phyloP scores from a whole-genome alignment of 768 basidiomycete species.

The Gymnopilus dilepis region DNA sequence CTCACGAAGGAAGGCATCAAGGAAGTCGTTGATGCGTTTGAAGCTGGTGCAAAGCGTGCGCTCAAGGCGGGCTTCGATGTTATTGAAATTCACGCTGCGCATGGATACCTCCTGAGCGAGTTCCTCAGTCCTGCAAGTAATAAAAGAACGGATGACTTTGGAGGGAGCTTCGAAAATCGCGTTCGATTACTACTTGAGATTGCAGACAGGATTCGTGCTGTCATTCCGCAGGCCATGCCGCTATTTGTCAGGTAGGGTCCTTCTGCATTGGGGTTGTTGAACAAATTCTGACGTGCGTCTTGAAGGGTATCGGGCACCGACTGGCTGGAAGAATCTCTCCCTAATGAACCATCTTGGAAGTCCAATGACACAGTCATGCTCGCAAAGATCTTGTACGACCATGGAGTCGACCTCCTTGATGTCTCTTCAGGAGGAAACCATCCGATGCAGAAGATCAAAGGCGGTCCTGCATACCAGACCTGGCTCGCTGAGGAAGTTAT shows the following conservation, averaged over 20 bases:
- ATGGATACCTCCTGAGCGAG: conserved; percentile 62
- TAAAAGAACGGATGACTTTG: conserved; percentile 71
- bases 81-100: conserved; percentile 68
- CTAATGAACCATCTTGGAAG: conserved; percentile 54
- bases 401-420: conserved; percentile 80
- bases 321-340: conserved; percentile 65
- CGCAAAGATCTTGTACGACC: conserved; percentile 58
- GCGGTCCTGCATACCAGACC: conserved; percentile 54
- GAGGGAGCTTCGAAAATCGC: conserved; percentile 77
- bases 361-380: conserved; percentile 69
- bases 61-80: conserved; percentile 65
- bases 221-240: conserved; percentile 66
- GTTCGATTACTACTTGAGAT: conserved; percentile 65
- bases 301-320: conserved; percentile 73
- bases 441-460: conserved; percentile 42
- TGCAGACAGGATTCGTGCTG: conserved; percentile 62
- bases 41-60: conserved; percentile 53
- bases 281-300: not conserved
- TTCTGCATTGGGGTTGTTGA: not conserved
- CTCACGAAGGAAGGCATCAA: conserved; percentile 63
- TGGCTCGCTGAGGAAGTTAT: conserved; percentile 59
- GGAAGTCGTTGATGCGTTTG: conserved; percentile 60
- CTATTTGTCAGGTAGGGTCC: conserved; percentile 65
- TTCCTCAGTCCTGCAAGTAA: conserved; percentile 68
- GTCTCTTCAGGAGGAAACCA: conserved; percentile 69